Percentiles rank a stretch among this genome's conserved stretches.
phyloP scores from a whole-genome alignment of 352 stramenopile species.

The Stramenopiles sp. region DNA sequence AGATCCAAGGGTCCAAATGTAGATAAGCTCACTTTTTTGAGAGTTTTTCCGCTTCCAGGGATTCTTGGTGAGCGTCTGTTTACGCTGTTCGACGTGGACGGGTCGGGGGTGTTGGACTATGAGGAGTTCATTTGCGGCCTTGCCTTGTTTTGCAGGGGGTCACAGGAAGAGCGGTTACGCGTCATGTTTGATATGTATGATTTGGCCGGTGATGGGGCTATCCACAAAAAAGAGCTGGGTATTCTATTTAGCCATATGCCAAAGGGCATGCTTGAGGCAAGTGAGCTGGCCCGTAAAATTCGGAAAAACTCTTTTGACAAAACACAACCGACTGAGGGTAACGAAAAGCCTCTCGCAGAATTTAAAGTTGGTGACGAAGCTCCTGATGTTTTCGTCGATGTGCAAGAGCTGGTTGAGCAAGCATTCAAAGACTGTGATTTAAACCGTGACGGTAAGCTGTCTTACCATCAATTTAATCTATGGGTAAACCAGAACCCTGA shows the following conservation, averaged over 20 bases:
- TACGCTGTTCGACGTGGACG: slow-evolving; percentile 57
- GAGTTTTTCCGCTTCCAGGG: slow-evolving; percentile 67
- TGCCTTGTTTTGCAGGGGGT: slow-evolving; percentile 50
- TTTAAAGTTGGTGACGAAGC: background rate
- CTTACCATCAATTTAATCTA: background rate
- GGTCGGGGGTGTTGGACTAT: slow-evolving; percentile 49
- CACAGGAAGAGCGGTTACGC: slow-evolving; percentile 63
- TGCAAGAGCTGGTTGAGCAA: background rate
- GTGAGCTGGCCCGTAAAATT: background rate
- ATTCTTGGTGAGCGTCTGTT: slow-evolving; percentile 69
- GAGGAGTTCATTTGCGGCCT: slow-evolving; percentile 72
- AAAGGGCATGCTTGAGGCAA: background rate
- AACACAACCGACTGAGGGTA: too few species aligned
- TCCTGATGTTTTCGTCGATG: background rate
- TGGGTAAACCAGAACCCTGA: background rate
- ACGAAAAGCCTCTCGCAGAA: too few species aligned
- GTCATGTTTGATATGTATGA: slow-evolving; percentile 82
- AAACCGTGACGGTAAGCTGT: background rate
- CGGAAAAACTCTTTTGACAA: background rate
- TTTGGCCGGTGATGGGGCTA: slow-evolving; percentile 37
- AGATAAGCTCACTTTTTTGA: slow-evolving; percentile 78
- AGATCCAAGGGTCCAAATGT: slow-evolving; percentile 27
- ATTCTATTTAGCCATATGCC: background rate
- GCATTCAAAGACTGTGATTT: background rate
- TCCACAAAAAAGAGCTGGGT: background rate